Base-by-base conservation (phyloP, 768 basidiomycete species). In the Daedalea quercina region DNA sequence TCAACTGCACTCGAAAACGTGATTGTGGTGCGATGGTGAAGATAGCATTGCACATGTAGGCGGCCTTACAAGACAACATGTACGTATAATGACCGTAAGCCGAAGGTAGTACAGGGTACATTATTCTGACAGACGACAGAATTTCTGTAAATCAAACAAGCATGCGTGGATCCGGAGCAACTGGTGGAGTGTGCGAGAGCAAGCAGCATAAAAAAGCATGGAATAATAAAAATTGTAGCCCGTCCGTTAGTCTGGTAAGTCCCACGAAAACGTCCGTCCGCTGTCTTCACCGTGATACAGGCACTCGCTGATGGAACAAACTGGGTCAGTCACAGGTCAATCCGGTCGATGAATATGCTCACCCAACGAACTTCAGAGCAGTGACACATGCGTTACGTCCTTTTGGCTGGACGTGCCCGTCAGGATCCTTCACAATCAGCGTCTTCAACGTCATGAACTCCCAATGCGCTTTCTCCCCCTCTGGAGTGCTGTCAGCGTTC, bases 291-390 rank as follows among this genome's bases (percentile, higher is more conserved):
- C 84, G 57, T 82, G 80, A 60, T 76, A 83, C 22, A 86, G 64
- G 19, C 67, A 73, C 59, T 86, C 84, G 17, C 83, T 84, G 54
- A 1, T 26, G 44, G 17, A 54, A 43, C n/a, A 54, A 11, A 22
- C 44, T 22, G 13, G 11, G 3, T 23, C 12, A 44, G 44, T 11
- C 4, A 33, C 20, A 23, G 33, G 12, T 24, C 24, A 15, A 19
- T 31, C 31, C 11, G n/a, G 4, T 19, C 13, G 34, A 13, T 3
- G 7, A 26, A 15, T 7, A 22, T 8, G 65, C 76, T 51, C 65
- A 91, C 93, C 87, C 90, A 22, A 85, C 70, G 60, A 95, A 95
- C 60, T 77, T 80, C 60, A 96, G 71, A n/a, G 90, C 82, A 1
- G 85, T 90, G 47, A 94, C 75, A 22, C 78, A 74, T 17, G 83